Conservation (phyloP, 768 basidiomycete species). For the Xerocomellus dryophilus region DNA sequence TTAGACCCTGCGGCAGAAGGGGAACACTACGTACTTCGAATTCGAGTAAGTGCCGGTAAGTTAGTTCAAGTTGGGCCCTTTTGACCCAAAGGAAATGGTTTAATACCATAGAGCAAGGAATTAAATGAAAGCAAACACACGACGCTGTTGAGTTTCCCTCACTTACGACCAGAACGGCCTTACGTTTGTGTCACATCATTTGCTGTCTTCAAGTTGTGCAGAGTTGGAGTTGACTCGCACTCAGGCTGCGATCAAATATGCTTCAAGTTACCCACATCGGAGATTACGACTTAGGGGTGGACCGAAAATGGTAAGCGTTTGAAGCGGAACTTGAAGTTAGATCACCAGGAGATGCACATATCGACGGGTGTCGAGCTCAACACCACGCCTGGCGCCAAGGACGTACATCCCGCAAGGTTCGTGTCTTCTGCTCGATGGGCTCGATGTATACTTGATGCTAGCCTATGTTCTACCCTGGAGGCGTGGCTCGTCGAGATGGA, state of each 20-base stretch:
- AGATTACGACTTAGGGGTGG: conserved; percentile 11
- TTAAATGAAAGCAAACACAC: background rate
- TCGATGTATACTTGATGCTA: background rate
- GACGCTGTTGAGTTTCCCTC: background rate
- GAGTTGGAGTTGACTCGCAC: background rate
- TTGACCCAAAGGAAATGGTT: background rate
- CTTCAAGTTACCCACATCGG: background rate
- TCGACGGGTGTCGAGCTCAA: conserved; percentile 13
- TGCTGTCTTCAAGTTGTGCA: conserved; percentile 1
- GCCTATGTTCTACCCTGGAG: background rate
- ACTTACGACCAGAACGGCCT: background rate
- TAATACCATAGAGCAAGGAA: conserved; percentile 1
- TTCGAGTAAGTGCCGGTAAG: background rate
- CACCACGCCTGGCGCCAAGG: conserved; percentile 18
- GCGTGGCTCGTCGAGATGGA: conserved; percentile 19
- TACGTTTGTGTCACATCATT: background rate
- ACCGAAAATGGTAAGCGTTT: conserved; percentile 11
- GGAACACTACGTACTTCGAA: background rate
- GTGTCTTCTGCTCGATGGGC: conserved; percentile 6
- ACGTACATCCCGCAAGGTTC: conserved; percentile 24
- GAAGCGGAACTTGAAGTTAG: conserved; percentile 24
- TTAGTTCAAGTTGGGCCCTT: background rate
- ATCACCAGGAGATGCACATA: conserved; percentile 11
- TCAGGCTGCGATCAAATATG: background rate
- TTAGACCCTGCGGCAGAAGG: background rate